Evolutionary conservation across 1,284 basidiomycete species (phyloP), one percentile per base, ranked within the genome.

Genomic region (Tilletia caries): DNA sequence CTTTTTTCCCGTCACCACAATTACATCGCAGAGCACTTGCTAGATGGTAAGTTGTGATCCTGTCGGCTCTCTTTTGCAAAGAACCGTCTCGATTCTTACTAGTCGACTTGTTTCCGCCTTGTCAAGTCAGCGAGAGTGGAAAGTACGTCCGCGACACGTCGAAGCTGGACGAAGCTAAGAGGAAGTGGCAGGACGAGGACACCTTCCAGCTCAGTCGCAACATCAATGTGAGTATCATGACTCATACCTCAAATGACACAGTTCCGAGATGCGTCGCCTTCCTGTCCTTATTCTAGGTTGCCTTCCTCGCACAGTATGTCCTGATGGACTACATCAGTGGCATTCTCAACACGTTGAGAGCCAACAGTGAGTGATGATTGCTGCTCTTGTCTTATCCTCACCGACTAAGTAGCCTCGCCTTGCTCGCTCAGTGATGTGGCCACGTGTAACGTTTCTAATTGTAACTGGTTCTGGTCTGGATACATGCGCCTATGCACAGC

Each of bases 1-100:
- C 83, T 92, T 5, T 86, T 93, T 72, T 87, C 85, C 75, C 77
- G 81, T 54, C 75, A 76, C 70, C 92, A 95, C 84, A 95, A 95
- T 79, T 91, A 87, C 79, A 87, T 92, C 70, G 90, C 90, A 0
- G 85, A 90, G 70, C 89, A 87, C 75, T 86, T 93, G 44, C 79
- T 90, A 27, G 84, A 87, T 67, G 88, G 46, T 50, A 18, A 50
- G 46, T n/a, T 50, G n/a, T 41, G 37, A 41, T 13, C n/a, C 37
- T 5, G 5, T 41, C 13, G 6, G 13, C 5, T 41, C 37, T 13
- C 37, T 13, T 41, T 13, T 13, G n/a, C n/a, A n/a, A 41, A 13
- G 13, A 41, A 41, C 37, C 13, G 13, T 5, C 13, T 13, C 13
- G 6, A 41, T 5, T 41, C 37, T 41, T 41, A n/a, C n/a, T n/a